Percentiles rank a stretch among this genome's conserved stretches.
These are phyloP conservation scores for Phytopythium vexans DNA, from an alignment of 352 stramenopile genomes.

Conservation along the genomic window DNA sequence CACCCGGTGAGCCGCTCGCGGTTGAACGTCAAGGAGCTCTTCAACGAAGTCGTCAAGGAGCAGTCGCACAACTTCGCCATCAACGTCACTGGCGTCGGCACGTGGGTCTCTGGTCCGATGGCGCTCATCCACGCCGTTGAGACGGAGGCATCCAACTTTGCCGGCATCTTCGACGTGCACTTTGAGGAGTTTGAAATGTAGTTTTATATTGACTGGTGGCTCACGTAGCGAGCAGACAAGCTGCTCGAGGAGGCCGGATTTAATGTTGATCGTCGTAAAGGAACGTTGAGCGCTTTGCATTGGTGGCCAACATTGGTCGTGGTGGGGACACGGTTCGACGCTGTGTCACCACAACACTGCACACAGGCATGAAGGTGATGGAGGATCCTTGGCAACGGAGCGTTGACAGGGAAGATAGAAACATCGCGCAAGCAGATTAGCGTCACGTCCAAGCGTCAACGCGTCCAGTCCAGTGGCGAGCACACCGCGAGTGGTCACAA, in stretches of 20 bases:
- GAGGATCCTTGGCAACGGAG: too few species aligned
- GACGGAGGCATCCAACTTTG: constrained; percentile 67
- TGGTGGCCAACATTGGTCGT: neutral
- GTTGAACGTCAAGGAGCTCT: constrained; percentile 74
- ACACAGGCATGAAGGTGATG: too few species aligned
- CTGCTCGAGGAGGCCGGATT: neutral
- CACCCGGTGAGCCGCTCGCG: constrained; percentile 66
- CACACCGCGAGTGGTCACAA: constrained; percentile 22
- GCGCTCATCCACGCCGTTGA: constrained; percentile 75
- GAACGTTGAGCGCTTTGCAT: neutral
- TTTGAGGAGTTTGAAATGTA: constrained; percentile 90
- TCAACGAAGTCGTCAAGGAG: constrained; percentile 80
- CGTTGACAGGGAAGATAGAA: neutral
- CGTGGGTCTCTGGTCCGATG: constrained; percentile 83
- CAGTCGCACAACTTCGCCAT: constrained; percentile 83
- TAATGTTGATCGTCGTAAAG: neutral
- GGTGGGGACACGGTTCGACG: too few species aligned
- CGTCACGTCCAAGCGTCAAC: neutral
- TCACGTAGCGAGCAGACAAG: neutral
- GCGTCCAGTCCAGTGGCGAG: constrained; percentile 1
- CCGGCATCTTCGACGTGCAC: constrained; percentile 87
- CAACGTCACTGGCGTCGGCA: constrained; percentile 76
- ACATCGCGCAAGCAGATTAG: neutral
- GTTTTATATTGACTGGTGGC: constrained; percentile 10
- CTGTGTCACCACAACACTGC: too few species aligned